A percentile compares a stretch with the other conserved stretches of the same genome.
These are phyloP conservation scores for Botrytis squamosa DNA, from an alignment of 2,329 filamentous ascomycete species.

Conservation along the genomic window DNA sequence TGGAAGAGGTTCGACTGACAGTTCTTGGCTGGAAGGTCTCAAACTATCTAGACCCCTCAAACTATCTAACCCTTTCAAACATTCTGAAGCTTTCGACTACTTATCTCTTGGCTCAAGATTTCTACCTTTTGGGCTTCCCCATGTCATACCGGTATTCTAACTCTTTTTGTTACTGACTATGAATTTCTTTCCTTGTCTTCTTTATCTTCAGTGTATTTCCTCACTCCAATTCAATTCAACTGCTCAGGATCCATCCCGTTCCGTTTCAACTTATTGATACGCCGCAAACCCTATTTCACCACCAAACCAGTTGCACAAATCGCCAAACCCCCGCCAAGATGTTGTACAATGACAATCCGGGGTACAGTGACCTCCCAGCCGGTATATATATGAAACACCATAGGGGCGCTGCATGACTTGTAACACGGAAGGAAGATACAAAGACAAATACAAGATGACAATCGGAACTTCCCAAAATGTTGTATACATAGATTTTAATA, in stretches of 20 bases:
- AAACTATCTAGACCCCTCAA: neutral
- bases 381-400: constrained; percentile 5
- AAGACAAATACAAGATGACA: neutral
- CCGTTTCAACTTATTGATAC: neutral
- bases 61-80: neutral
- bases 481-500: neutral
- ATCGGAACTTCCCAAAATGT: constrained; percentile 1
- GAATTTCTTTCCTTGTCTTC: neutral
- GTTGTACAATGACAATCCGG: neutral
- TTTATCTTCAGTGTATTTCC: neutral
- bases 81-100: neutral
- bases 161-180: neutral
- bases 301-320: neutral
- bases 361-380: neutral
- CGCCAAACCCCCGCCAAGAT: neutral
- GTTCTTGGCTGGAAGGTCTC: neutral
- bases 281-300: neutral
- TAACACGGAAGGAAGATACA: neutral
- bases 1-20: neutral
- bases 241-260: neutral
- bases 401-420: constrained; percentile 5
- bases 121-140: neutral
- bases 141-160: neutral
- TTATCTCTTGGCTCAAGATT: neutral
- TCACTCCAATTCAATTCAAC: neutral